These are phyloP conservation scores for Boletus tomentosulus DNA, from an alignment of 768 basidiomycete species.

Conservation along the genomic window DNA sequence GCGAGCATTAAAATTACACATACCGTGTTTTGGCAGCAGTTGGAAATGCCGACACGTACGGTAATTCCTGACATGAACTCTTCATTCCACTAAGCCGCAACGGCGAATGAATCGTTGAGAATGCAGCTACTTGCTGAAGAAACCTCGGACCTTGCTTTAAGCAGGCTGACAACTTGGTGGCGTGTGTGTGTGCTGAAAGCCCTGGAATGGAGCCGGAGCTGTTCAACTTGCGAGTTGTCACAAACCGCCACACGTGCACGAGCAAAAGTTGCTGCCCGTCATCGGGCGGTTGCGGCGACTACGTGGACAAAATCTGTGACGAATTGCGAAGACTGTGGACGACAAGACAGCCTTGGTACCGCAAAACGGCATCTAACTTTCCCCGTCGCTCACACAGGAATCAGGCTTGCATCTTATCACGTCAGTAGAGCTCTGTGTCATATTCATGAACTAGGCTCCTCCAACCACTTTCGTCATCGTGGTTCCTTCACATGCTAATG, in stretches of 20 bases:
- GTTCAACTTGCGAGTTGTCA: too few species aligned
- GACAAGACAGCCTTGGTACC: not conserved
- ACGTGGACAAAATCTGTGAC: slow-evolving; percentile 12
- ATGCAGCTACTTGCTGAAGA: not conserved
- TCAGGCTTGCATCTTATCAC: slow-evolving; percentile 8
- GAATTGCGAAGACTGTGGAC: not conserved
- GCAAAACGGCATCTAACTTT: slow-evolving; percentile 5
- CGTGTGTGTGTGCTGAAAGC: not conserved
- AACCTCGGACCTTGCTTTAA: not conserved
- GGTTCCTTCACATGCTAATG: slow-evolving; percentile 38
- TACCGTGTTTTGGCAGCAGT: slow-evolving; percentile 1
- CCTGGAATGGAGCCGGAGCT: not conserved
- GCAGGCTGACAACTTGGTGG: not conserved
- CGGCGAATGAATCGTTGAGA: not conserved
- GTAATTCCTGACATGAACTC: slow-evolving; percentile 4
- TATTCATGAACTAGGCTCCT: slow-evolving; percentile 34
- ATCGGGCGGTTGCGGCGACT: slow-evolving; percentile 8
- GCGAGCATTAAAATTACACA: slow-evolving; percentile 9
- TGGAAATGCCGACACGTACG: slow-evolving; percentile 12
- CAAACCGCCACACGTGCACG: too few species aligned
- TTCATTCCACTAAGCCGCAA: not conserved
- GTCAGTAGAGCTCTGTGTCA: slow-evolving; percentile 38
- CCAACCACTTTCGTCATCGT: slow-evolving; percentile 40
- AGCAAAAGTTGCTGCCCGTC: not conserved
- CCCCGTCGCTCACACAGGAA: slow-evolving; percentile 15